Evolutionary conservation across 306 rosid genomes (phyloP), one percentile per base, ranked within the genome.

Genomic region (Prunus davidiana): DNA sequence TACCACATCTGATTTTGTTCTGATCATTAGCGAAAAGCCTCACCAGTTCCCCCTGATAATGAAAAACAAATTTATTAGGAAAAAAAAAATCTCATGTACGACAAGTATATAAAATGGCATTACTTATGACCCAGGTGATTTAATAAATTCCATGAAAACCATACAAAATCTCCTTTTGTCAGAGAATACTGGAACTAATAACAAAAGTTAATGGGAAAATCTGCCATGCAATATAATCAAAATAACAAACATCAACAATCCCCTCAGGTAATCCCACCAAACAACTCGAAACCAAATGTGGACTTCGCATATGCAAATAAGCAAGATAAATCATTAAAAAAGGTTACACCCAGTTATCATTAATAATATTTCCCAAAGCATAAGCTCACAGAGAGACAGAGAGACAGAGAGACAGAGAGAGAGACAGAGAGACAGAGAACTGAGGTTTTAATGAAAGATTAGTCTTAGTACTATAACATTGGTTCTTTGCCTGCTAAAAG

Each of bases 1-100:
- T 87, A 92, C 98, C 98, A 25, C 97, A 94, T 79, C 46, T 90
- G 84, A 94, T 94, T 90, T 94, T 94, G 89, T 81, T 81, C 82
- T 94, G 96, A 81, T 89, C 96, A 83, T 94, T 94, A 12, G 98
- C 98, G 47, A 92, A 94, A 75, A 70, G 96, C 86, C 81, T 89
- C 81, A 94, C 98, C 24, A 94, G 80, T 50, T 94, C 97, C 77
- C 97, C 98, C 98, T 94, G 94, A 65, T 50, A 79, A 90, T 46
- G 45, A 60, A 22, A 56, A 67, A 78, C 34, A 22, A 25, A 49
- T 27, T 67, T 27, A 63, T 38, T n/a, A 80, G 63, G 65, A 22
- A 76, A 81, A 57, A 74, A 24, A 72, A 51, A 65, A 72, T 60
- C 19, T 63, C 73, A 62, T 24, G 43, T 32, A 32, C 7, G 2